phyloP scores from a whole-genome alignment of 805 yeast genomes.

The Metschnikowia rubicola region DNA sequence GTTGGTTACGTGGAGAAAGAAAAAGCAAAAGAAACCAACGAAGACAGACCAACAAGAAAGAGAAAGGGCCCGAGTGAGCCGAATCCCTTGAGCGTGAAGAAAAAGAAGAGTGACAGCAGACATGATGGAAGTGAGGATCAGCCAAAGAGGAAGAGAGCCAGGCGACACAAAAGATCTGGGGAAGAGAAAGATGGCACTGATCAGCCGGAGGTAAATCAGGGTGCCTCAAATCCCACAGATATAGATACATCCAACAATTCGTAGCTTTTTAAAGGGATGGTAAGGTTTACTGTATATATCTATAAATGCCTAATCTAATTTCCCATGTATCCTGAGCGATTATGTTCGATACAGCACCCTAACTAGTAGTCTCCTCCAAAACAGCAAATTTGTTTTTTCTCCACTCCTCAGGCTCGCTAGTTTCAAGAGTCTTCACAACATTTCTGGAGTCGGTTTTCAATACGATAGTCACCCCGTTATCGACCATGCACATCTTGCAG shows the following conservation, averaged over 20 bases:
- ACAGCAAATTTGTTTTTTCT: constrained; percentile 7
- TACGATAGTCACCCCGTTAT: constrained; percentile 22
- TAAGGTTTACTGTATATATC: not conserved
- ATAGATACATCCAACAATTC: not conserved
- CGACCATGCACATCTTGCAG: constrained; percentile 45
- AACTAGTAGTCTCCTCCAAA: constrained; percentile 4
- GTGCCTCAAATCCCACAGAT: not conserved
- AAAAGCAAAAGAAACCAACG: constrained; percentile 16
- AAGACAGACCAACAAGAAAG: constrained; percentile 37
- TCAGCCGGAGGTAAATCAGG: not conserved
- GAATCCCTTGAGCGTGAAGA: constrained; percentile 86
- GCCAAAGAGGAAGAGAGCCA: constrained; percentile 14
- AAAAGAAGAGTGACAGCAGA: constrained; percentile 55
- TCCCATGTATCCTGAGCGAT: not conserved
- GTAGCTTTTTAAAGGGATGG: not conserved
- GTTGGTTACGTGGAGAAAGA: constrained; percentile 41
- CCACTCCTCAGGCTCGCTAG: constrained; percentile 1
- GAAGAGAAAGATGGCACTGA: constrained; percentile 2
- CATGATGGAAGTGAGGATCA: not conserved
- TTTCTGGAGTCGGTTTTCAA: constrained; percentile 16
- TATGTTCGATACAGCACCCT: not conserved
- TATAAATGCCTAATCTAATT: too few relatives aligned
- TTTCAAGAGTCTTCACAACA: constrained; percentile 4
- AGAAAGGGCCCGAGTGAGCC: constrained; percentile 77
- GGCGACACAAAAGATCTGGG: constrained; percentile 13